Conservation (phyloP, 768 basidiomycete species). For the Leccinum olivaceopallidum region DNA sequence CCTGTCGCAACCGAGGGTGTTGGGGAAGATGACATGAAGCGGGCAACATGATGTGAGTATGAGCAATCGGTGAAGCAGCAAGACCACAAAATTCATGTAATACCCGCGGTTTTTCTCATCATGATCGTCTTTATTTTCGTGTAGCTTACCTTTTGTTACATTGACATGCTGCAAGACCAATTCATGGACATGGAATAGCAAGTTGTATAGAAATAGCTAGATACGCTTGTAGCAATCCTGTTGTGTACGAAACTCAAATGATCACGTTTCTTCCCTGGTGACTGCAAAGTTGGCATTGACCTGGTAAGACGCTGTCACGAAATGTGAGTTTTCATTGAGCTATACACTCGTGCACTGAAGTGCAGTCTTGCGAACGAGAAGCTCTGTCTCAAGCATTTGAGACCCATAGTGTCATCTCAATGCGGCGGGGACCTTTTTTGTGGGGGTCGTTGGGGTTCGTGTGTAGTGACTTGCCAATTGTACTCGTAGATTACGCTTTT, state of each 20-base stretch:
- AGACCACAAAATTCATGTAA: slow-evolving; percentile 16
- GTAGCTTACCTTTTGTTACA: not conserved
- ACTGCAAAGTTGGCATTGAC: too few relatives aligned
- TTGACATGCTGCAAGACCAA: not conserved
- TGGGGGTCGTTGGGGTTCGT: too few relatives aligned
- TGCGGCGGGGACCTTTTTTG: too few relatives aligned
- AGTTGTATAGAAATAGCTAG: not conserved
- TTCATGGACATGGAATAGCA: not conserved
- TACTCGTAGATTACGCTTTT: too few relatives aligned
- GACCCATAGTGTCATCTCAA: too few relatives aligned
- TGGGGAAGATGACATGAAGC: slow-evolving; percentile 43
- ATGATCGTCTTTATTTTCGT: not conserved
- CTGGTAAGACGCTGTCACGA: too few relatives aligned
- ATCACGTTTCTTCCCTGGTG: not conserved
- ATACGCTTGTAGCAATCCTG: not conserved
- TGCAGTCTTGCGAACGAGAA: too few relatives aligned
- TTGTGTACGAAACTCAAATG: not conserved
- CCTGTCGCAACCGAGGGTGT: slow-evolving; percentile 76
- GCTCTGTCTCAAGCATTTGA: too few relatives aligned
- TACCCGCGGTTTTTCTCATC: slow-evolving; percentile 14
- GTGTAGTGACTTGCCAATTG: too few relatives aligned
- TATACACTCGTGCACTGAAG: too few relatives aligned
- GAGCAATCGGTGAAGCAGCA: slow-evolving; percentile 24
- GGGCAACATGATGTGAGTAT: not conserved
- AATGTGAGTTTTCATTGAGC: too few relatives aligned